Base-by-base conservation (phyloP, 2,329 filamentous ascomycete species). In the Monilinia polystroma region DNA sequence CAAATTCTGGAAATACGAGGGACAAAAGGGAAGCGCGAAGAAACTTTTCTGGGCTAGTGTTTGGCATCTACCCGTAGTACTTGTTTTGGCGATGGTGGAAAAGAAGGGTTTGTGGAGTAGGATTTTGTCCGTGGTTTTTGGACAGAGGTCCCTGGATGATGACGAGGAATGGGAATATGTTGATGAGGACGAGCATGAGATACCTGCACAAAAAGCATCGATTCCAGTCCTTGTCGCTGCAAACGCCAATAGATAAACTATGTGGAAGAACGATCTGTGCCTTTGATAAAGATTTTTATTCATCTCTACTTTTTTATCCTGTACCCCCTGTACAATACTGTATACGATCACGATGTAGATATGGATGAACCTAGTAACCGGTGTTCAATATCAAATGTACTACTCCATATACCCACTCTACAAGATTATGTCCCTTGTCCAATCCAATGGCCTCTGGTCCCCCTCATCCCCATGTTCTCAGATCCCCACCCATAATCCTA, bases 31-130 rank as follows among this genome's bases (percentile, higher is more conserved):
- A 2, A 92, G 86, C 23, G 93, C 95, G 2, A 85, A 92, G 66
- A 89, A 90, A 0, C 78, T 99, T 63, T 99, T 99, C 78, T 99
- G 95, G 95, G 93, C 95, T 1, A 97, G 92, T 77, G 92, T 99
- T 12, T 98, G 94, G 95, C 93, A 97, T 80, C 78, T 99, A 58
- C 95, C 95, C 0, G 90, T 90, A 35, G 84, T 98, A 53, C 87
- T 99, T 83, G 92, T 97, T 57, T 81, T 97, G 68, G 94, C 93
- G 3, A 89, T 98, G 78, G 85, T 90, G 66, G 92, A 96, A 79
- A 99, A 99, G 84, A 96, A 93, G 80, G 94, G 93, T 0, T 84
- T 97, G 79, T 95, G 92, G 92, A 85, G 87, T 70, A 84, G 93
- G 20, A 86, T 94, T n/a, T 94, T 90, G 87, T 85, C 82, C 66